Evolutionary conservation across 2,329 filamentous ascomycete species (phyloP).

Genomic region (Berkeleyomyces rouxiae): DNA sequence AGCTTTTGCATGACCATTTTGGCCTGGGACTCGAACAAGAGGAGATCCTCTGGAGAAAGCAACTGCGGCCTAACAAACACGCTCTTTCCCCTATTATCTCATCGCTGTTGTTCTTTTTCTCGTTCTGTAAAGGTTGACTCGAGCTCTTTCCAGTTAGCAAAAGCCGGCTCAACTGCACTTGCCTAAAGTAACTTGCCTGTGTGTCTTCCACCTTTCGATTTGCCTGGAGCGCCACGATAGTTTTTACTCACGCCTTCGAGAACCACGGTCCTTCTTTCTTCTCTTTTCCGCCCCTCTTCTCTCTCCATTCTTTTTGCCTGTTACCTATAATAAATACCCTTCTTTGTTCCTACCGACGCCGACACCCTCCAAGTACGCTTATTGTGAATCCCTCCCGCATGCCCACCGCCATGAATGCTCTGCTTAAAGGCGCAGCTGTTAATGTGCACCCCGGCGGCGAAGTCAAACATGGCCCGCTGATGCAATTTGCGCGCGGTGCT

Average conservation of each 20-base stretch:
- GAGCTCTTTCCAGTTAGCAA: background rate
- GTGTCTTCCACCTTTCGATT: background rate
- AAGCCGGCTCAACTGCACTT: background rate
- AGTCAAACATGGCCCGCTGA: conserved; percentile 31
- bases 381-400: background rate
- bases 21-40: too few relatives aligned
- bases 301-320: background rate
- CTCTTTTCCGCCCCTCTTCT: background rate
- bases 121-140: background rate
- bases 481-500: conserved; percentile 36
- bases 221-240: too few relatives aligned
- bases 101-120: background rate
- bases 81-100: background rate
- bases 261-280: background rate
- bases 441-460: conserved; percentile 37
- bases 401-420: conserved; percentile 3
- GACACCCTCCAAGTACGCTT: background rate
- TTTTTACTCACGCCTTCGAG: background rate
- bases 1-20: too few relatives aligned
- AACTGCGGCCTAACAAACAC: background rate
- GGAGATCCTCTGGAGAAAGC: background rate
- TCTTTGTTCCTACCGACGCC: background rate
- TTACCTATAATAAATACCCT: background rate
- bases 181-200: background rate
- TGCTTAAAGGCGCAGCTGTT: conserved; percentile 7